These are phyloP conservation scores for Verticillium alfalfae DNA, from an alignment of 2,329 filamentous ascomycete species.

Conservation along the genomic window DNA sequence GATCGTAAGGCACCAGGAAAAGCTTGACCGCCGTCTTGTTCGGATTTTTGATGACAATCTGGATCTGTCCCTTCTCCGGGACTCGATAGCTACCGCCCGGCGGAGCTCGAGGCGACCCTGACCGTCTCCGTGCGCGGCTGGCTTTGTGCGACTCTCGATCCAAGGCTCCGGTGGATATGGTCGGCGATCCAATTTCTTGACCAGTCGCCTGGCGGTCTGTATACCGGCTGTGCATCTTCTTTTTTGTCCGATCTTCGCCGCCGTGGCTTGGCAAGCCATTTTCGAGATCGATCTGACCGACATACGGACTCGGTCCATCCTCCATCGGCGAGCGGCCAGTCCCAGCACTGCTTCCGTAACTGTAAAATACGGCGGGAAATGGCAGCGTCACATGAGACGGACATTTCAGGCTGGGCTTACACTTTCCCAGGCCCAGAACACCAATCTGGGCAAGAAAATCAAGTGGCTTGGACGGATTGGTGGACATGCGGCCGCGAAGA, in stretches of 20 bases:
- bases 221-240: slow-evolving; percentile 41
- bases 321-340: slow-evolving; percentile 60
- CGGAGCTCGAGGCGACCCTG: slow-evolving; percentile 49
- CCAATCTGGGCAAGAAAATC: slow-evolving; percentile 95
- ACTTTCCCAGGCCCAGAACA: slow-evolving; percentile 82
- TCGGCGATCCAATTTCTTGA: slow-evolving; percentile 8
- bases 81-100: slow-evolving; percentile 91
- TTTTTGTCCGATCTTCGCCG: slow-evolving; percentile 39
- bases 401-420: slow-evolving; percentile 78
- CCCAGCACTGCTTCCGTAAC: slow-evolving; percentile 63
- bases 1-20: slow-evolving; percentile 88
- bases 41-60: slow-evolving; percentile 96
- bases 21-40: slow-evolving; percentile 98
- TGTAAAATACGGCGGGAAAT: slow-evolving; percentile 95
- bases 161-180: slow-evolving; percentile 10
- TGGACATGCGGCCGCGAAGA: slow-evolving; percentile 91
- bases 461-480: slow-evolving; percentile 84
- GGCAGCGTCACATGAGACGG: slow-evolving; percentile 85
- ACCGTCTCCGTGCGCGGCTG: slow-evolving; percentile 26
- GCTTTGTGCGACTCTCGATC: slow-evolving; percentile 24
- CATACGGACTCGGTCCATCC: slow-evolving; percentile 92
- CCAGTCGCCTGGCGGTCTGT: slow-evolving; percentile 27
- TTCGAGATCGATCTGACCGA: slow-evolving; percentile 87
- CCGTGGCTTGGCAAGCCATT: slow-evolving; percentile 60
- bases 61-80: slow-evolving; percentile 86